These are phyloP conservation scores for Teratosphaeria epicoccoides DNA, from an alignment of 2,329 filamentous ascomycete species.

Conservation along the genomic window DNA sequence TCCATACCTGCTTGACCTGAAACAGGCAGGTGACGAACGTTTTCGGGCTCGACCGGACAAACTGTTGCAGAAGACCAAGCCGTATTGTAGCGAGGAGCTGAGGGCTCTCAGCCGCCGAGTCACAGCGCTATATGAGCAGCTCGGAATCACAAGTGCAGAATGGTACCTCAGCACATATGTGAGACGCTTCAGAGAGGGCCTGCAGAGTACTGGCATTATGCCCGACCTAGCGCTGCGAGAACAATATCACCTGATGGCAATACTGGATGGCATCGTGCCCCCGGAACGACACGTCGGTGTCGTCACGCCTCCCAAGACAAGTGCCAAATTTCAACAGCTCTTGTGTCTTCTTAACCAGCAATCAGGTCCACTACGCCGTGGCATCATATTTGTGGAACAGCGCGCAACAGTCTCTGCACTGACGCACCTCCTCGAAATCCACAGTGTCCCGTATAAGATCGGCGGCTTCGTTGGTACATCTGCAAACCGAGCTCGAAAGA, in stretches of 20 bases:
- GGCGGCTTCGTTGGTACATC: constrained; percentile 46
- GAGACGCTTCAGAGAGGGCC: constrained; percentile 15
- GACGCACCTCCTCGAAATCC: constrained; percentile 14
- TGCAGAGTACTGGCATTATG: constrained; percentile 11
- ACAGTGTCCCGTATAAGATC: constrained; percentile 26
- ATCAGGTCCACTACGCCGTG: constrained; percentile 24
- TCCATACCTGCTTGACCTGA: constrained; percentile 30
- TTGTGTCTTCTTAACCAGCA: constrained; percentile 5
- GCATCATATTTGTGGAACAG: constrained; percentile 39
- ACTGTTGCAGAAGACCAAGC: constrained; percentile 23
- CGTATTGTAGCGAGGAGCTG: constrained; percentile 32
- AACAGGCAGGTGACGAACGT: constrained; percentile 18
- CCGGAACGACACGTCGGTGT: not conserved
- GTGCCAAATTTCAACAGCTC: constrained; percentile 19
- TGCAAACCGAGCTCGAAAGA: not conserved
- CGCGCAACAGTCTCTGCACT: constrained; percentile 34
- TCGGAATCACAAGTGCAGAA: constrained; percentile 29
- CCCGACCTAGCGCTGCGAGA: constrained; percentile 26
- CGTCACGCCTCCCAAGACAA: not conserved
- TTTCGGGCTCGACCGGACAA: constrained; percentile 17
- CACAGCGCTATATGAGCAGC: constrained; percentile 25
- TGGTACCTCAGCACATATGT: constrained; percentile 32
- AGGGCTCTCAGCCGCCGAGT: constrained; percentile 25
- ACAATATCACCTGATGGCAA: constrained; percentile 19
- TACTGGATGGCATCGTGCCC: constrained; percentile 7